Conservation (phyloP, 2,329 filamentous ascomycete genomes). For the Hypoxylon sp. region DNA sequence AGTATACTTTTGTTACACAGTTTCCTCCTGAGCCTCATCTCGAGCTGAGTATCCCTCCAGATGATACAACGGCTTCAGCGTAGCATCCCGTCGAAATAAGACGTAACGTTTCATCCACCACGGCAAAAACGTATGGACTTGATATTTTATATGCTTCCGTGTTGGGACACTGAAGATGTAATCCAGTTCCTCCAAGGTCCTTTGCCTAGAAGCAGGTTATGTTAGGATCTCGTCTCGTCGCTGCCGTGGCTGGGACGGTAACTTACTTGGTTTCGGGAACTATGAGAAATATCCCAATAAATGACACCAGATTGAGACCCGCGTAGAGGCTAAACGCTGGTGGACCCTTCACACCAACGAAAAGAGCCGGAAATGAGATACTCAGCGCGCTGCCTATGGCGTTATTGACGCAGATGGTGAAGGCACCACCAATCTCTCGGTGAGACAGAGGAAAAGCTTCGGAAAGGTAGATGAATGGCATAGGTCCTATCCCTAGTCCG, state of each 20-base stretch:
- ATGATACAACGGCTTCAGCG: slow-evolving; percentile 13
- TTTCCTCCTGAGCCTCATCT: slow-evolving; percentile 6
- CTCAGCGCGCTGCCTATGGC: slow-evolving; percentile 11
- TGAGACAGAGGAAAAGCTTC: slow-evolving; percentile 13
- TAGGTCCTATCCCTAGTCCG: slow-evolving; percentile 12
- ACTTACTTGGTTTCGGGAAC: slow-evolving; percentile 18
- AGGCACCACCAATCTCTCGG: slow-evolving; percentile 13
- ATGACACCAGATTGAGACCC: slow-evolving; percentile 9
- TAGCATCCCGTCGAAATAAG: slow-evolving; percentile 13
- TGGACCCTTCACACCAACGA: slow-evolving; percentile 4
- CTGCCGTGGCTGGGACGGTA: neutral
- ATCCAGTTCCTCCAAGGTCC: slow-evolving; percentile 15
- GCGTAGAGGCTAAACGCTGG: slow-evolving; percentile 11
- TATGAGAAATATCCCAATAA: slow-evolving; percentile 13
- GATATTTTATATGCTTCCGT: slow-evolving; percentile 8
- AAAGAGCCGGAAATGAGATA: slow-evolving; percentile 10
- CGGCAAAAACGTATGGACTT: slow-evolving; percentile 9
- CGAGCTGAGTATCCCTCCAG: slow-evolving; percentile 12
- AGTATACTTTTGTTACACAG: neutral
- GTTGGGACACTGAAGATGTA: slow-evolving; percentile 16
- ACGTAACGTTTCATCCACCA: slow-evolving; percentile 16
- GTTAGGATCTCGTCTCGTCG: neutral
- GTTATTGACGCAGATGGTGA: slow-evolving; percentile 17
- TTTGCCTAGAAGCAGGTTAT: slow-evolving; percentile 9
- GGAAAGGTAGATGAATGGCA: slow-evolving; percentile 16